phyloP scores from a whole-genome alignment of 805 yeast genomes.

The Spathaspora arborariae region DNA sequence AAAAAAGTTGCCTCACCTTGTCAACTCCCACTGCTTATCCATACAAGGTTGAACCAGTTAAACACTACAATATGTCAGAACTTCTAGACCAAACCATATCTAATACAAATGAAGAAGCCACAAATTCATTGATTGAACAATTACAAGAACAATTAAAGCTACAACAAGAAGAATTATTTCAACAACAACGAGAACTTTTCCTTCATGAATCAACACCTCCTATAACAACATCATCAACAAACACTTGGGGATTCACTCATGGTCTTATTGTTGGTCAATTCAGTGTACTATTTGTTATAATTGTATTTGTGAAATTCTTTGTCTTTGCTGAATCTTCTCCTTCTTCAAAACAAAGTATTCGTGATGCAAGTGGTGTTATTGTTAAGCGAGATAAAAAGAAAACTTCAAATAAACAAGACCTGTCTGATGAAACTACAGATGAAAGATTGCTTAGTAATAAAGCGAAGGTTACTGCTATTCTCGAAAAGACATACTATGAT shows the following conservation, averaged over 20 bases:
- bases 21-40: too few relatives aligned
- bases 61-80: neutral
- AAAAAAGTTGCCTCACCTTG: neutral
- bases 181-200: conserved; percentile 23
- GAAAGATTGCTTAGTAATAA: conserved; percentile 11
- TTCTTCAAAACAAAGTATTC: conserved; percentile 20
- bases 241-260: conserved; percentile 66
- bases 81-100: neutral
- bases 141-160: conserved; percentile 23
- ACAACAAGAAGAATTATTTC: conserved; percentile 28
- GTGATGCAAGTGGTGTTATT: conserved; percentile 29
- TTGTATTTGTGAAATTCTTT: conserved; percentile 68
- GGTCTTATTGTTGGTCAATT: conserved; percentile 73
- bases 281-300: conserved; percentile 60
- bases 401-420: neutral
- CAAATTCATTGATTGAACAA: conserved; percentile 12
- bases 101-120: neutral
- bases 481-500: conserved; percentile 90
- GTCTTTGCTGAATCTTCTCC: conserved; percentile 66
- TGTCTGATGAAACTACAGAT: conserved; percentile 14
- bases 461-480: conserved; percentile 41
- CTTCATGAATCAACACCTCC: conserved; percentile 11
- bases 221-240: conserved; percentile 1
- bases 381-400: conserved; percentile 28
- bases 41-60: too few relatives aligned